Base-by-base conservation (phyloP, 371 early-diverging fungal genomes). In the Actinomucor elegans region DNA sequence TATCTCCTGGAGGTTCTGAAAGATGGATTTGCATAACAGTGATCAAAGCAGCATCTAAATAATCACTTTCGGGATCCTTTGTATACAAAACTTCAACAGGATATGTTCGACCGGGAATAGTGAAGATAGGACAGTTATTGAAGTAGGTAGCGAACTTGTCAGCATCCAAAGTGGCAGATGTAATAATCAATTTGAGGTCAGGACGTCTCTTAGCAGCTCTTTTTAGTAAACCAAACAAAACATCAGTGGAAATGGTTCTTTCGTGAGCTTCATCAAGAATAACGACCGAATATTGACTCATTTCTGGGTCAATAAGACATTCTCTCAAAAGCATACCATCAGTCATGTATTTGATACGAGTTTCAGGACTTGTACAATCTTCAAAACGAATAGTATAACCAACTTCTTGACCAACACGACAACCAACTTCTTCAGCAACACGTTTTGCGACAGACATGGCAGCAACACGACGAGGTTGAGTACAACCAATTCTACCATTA, bases 231-330 rank as follows among this genome's bases (percentile, higher is more conserved):
- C 98, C 98, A 69, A 99, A 96, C 20, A 99, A 65, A 2, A 99
- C 92, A 77, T 99, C 99, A 1, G 99, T 99, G 50, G 87, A 86
- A 33, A 97, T 89, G 6, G 94, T 95, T 52, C 99, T 86, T 80
- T 99, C 99, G 90, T 99, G 99, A 33, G 99, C 99, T 73, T 99
- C 99, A 66, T 99, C 99, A 24, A 99, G 80, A 63, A 98, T 89
- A 43, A 99, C 86, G 29, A 98, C 90, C 21, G 95, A 90, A 73
- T 99, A 99, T 46, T 86, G 84, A 15, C 73, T 70, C 72, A 98
- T 81, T 28, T 76, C 74, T 0, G 91, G 84, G 60, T 99, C 98
- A 34, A 96, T 79, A 48, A 99, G 79, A 63, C 91, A 88, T 78
- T 99, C 99, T 64, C 98, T 86, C 29, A 99, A 76, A 49, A 99